phyloP scores from a whole-genome alignment of 768 basidiomycete species.

The Termitomyces sp. region DNA sequence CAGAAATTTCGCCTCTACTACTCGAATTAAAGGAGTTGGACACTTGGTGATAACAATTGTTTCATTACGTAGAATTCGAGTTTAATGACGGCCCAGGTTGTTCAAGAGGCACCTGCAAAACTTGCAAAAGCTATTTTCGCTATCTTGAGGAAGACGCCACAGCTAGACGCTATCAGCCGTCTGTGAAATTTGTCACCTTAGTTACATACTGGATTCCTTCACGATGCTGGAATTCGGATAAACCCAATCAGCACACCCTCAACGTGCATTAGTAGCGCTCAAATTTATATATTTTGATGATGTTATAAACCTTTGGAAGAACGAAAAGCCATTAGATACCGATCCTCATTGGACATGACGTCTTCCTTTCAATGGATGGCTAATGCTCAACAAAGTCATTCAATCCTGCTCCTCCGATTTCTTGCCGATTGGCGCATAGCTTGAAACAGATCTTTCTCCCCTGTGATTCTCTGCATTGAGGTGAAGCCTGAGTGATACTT shows the following conservation, averaged over 20 bases:
- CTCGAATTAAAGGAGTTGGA: conserved; percentile 21
- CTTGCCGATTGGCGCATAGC: too few relatives aligned
- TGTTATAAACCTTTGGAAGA: too few relatives aligned
- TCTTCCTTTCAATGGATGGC: too few relatives aligned
- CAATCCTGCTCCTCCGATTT: too few relatives aligned
- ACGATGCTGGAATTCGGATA: neutral
- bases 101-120: conserved; percentile 23
- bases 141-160: conserved; percentile 6
- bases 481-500: too few relatives aligned
- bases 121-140: conserved; percentile 19
- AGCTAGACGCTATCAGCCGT: neutral
- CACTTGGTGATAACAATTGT: conserved; percentile 22
- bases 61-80: neutral
- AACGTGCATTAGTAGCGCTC: too few relatives aligned
- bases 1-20: conserved; percentile 22
- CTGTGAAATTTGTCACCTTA: neutral
- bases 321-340: too few relatives aligned
- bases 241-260: neutral
- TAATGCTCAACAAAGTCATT: too few relatives aligned
- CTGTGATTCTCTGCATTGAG: too few relatives aligned
- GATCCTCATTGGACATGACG: too few relatives aligned
- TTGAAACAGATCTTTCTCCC: too few relatives aligned
- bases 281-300: too few relatives aligned
- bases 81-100: conserved; percentile 15
- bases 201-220: neutral